A percentile compares a stretch with the other conserved stretches of the same genome.
phyloP scores from a whole-genome alignment of 78 protist genomes.

The Thecamonas trahens region DNA sequence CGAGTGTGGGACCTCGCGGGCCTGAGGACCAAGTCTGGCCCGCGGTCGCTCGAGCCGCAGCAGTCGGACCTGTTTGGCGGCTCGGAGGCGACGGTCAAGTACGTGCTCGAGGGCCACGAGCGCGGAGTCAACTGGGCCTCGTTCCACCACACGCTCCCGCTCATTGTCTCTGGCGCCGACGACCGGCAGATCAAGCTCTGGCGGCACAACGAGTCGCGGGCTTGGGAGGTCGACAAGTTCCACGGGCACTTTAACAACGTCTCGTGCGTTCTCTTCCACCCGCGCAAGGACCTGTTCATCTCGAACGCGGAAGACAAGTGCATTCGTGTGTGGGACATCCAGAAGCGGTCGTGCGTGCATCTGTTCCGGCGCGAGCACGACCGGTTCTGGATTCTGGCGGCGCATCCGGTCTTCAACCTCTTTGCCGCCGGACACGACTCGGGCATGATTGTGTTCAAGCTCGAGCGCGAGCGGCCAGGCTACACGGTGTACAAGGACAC shows the following conservation, averaged over 20 bases:
- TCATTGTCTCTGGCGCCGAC: slow-evolving; percentile 92
- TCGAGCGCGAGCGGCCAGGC: slow-evolving; percentile 93
- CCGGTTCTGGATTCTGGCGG: slow-evolving; percentile 94
- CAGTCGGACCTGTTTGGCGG: slow-evolving; percentile 81
- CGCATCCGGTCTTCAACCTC: slow-evolving; percentile 78
- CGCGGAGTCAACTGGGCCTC: slow-evolving; percentile 98
- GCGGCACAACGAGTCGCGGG: slow-evolving; percentile 67
- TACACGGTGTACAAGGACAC: slow-evolving; percentile 32
- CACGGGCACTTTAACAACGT: slow-evolving; percentile 96
- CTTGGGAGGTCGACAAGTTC: slow-evolving; percentile 87
- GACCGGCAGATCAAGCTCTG: slow-evolving; percentile 92
- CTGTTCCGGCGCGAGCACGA: slow-evolving; percentile 90
- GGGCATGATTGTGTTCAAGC: slow-evolving; percentile 88
- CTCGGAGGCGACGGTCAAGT: slow-evolving; percentile 74
- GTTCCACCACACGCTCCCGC: slow-evolving; percentile 93
- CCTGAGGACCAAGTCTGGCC: not conserved
- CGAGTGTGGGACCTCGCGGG: slow-evolving; percentile 97
- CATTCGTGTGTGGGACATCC: slow-evolving; percentile 95
- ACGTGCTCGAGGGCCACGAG: slow-evolving; percentile 83
- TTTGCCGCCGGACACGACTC: slow-evolving; percentile 96
- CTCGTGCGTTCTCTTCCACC: slow-evolving; percentile 91
- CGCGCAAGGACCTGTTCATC: slow-evolving; percentile 73
- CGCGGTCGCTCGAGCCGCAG: not conserved
- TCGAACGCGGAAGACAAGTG: slow-evolving; percentile 92
- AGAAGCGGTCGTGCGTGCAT: slow-evolving; percentile 55